Evolutionary conservation across 2,329 filamentous ascomycete species (phyloP).

Genomic region (Nigrograna mackinnonii): DNA sequence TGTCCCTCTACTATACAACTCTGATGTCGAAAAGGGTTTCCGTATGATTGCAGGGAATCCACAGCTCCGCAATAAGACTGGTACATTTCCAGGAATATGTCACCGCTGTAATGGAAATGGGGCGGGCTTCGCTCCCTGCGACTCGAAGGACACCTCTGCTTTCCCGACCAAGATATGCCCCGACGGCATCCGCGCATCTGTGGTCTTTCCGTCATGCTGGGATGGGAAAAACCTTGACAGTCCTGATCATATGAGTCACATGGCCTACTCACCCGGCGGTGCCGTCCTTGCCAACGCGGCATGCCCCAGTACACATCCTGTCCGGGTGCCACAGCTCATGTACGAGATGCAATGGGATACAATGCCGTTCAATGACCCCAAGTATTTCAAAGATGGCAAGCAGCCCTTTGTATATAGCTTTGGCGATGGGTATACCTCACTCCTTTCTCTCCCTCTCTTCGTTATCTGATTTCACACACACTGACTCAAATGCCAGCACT

Average conservation of each 20-base stretch:
- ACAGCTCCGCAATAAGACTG: no score
- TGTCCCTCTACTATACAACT: background rate
- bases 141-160: constrained; percentile 43
- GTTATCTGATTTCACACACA: no score
- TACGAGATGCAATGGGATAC: constrained; percentile 37
- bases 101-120: constrained; percentile 28
- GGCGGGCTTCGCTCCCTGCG: constrained; percentile 41
- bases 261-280: constrained; percentile 24
- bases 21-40: constrained; percentile 21
- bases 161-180: constrained; percentile 43
- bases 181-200: constrained; percentile 47
- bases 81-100: no score
- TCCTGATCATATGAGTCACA: constrained; percentile 38
- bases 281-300: constrained; percentile 44
- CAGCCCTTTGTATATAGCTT: constrained; percentile 31
- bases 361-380: constrained; percentile 33
- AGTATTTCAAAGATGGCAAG: constrained; percentile 32
- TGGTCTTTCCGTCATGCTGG: constrained; percentile 41
- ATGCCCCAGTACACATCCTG: constrained; percentile 55
- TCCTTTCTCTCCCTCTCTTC: no score
- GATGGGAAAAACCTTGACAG: constrained; percentile 24
- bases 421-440: constrained; percentile 45
- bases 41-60: no score
- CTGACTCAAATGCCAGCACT: no score
- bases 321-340: constrained; percentile 25